phyloP scores from a whole-genome alignment of 345 rosid genomes.

The Eucalyptus curtisii region DNA sequence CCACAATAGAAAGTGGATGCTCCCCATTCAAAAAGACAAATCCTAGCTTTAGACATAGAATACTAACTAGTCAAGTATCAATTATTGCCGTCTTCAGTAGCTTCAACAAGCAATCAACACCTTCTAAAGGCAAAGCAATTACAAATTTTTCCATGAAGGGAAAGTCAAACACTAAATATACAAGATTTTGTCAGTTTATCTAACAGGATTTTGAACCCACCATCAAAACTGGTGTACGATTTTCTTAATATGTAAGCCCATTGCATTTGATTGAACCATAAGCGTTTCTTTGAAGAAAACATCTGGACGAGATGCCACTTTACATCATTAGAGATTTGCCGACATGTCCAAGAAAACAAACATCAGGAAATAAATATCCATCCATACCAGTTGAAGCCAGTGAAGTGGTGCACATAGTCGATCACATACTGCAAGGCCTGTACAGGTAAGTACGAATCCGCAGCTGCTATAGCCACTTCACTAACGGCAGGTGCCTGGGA shows the following conservation, averaged over 20 bases:
- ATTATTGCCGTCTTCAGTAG: background rate
- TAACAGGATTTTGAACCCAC: background rate
- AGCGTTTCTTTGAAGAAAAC: background rate
- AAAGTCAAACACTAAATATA: background rate
- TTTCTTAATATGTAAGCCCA: background rate
- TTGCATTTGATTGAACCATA: background rate
- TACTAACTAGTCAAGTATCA: background rate
- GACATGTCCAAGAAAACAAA: background rate
- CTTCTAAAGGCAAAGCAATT: background rate
- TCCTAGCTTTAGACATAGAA: background rate
- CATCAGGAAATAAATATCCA: background rate
- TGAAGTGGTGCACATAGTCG: conserved; percentile 46
- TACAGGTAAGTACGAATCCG: conserved; percentile 57
- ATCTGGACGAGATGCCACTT: background rate
- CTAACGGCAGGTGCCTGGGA: conserved; percentile 40
- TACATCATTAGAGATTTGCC: background rate
- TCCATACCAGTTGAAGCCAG: conserved; percentile 59
- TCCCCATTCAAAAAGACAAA: background rate
- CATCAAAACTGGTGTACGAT: background rate
- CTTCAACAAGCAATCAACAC: background rate
- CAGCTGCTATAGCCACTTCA: conserved; percentile 73
- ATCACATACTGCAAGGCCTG: conserved; percentile 58
- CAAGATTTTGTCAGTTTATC: background rate
- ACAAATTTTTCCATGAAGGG: background rate
- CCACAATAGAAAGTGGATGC: background rate